These are phyloP conservation scores for Penstemon eatonii DNA, from an alignment of 257 asterid species.

Conservation along the genomic window DNA sequence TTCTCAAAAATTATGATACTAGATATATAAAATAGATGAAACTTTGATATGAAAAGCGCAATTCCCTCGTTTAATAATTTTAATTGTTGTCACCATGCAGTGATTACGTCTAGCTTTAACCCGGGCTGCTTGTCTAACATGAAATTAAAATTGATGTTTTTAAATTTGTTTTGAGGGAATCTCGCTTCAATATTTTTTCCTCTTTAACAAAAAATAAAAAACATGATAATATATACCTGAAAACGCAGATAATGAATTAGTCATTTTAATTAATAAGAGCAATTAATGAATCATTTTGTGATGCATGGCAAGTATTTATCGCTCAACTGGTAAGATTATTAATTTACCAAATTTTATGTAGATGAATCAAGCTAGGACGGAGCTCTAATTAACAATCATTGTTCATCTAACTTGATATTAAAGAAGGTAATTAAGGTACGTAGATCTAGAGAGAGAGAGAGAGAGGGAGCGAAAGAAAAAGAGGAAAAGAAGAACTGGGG, in stretches of 20 bases:
- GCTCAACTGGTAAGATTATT: slow-evolving; percentile 15
- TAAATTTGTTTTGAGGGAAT: not conserved
- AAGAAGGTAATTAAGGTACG: no score
- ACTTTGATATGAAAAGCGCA: no score
- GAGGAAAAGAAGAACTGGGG: no score
- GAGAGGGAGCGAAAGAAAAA: no score
- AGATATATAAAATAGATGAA: no score
- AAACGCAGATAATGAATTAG: not conserved
- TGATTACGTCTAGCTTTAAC: not conserved
- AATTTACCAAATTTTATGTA: no score
- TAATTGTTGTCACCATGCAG: slow-evolving; percentile 5
- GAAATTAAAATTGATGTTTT: not conserved
- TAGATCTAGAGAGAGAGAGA: no score
- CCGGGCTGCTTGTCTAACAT: not conserved
- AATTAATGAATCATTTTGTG: slow-evolving; percentile 19
- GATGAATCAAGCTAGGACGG: no score
- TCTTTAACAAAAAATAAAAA: not conserved
- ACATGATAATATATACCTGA: not conserved
- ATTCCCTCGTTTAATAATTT: not conserved
- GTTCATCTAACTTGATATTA: no score
- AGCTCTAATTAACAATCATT: no score
- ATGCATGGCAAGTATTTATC: slow-evolving; percentile 28
- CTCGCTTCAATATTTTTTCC: not conserved
- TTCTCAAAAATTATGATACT: no score
- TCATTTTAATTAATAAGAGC: not conserved